Evolutionary conservation across 1,284 basidiomycete genomes (phyloP).

Genomic region (Ceratobasidium sp.): DNA sequence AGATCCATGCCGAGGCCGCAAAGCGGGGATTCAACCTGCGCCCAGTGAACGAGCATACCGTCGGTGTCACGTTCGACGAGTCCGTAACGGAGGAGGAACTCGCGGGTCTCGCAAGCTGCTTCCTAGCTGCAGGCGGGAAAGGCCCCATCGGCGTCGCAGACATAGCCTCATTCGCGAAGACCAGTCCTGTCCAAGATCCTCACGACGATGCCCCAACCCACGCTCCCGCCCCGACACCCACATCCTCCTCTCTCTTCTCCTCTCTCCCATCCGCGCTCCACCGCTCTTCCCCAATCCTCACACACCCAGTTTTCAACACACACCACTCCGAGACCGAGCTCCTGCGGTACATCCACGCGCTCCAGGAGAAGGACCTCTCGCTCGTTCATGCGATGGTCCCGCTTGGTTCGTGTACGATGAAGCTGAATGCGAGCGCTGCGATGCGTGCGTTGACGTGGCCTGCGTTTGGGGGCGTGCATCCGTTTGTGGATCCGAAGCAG

Average conservation of each 20-base stretch:
- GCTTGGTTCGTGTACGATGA: slow-evolving; percentile 97
- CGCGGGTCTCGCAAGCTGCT: slow-evolving; percentile 65
- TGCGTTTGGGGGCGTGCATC: slow-evolving; percentile 91
- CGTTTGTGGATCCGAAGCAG: slow-evolving; percentile 92
- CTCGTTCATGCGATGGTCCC: slow-evolving; percentile 98
- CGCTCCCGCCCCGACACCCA: slow-evolving; percentile 46
- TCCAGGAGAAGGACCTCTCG: slow-evolving; percentile 95
- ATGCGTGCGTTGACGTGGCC: slow-evolving; percentile 98
- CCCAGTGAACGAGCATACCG: slow-evolving; percentile 77
- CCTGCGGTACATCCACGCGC: slow-evolving; percentile 94
- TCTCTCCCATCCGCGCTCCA: slow-evolving; percentile 71
- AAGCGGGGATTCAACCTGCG: slow-evolving; percentile 90
- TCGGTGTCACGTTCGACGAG: slow-evolving; percentile 96
- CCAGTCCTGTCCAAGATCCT: not conserved
- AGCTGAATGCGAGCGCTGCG: slow-evolving; percentile 95
- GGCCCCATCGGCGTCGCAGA: not conserved
- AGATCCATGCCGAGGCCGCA: slow-evolving; percentile 78
- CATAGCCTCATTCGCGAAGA: slow-evolving; percentile 22
- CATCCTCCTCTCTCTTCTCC: slow-evolving; percentile 47
- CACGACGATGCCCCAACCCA: slow-evolving; percentile 50
- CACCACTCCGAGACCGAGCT: slow-evolving; percentile 99
- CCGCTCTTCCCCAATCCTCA: slow-evolving; percentile 83
- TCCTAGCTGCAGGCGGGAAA: slow-evolving; percentile 29
- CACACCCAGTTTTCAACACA: slow-evolving; percentile 92
- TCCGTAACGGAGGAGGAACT: slow-evolving; percentile 84